These are phyloP conservation scores for Mycena albidolilacea DNA, from an alignment of 768 basidiomycete genomes.

Conservation along the genomic window DNA sequence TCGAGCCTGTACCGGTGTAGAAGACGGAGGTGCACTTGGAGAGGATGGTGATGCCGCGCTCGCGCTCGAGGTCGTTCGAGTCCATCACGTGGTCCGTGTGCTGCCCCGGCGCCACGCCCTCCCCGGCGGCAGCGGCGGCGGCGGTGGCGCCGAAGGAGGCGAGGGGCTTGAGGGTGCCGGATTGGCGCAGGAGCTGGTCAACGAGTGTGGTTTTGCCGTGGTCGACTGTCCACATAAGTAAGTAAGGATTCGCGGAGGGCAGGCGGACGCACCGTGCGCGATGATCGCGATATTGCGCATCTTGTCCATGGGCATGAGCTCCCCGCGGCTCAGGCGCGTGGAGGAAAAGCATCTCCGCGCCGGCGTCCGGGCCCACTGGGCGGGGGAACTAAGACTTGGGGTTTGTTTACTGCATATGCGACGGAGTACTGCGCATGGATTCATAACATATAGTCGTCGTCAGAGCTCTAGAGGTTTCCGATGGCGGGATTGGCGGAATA, in stretches of 20 bases:
- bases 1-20: constrained; percentile 49
- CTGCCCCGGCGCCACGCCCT: constrained; percentile 53
- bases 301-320: constrained; percentile 51
- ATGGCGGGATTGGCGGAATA: too few relatives aligned
- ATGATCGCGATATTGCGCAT: constrained; percentile 64
- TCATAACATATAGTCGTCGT: constrained; percentile 29
- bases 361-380: background rate
- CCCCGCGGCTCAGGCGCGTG: constrained; percentile 16
- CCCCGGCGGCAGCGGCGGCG: constrained; percentile 41
- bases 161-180: constrained; percentile 58
- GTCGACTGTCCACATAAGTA: constrained; percentile 52
- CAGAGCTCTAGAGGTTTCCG: too few relatives aligned
- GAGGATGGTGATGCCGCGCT: constrained; percentile 74
- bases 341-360: constrained; percentile 38
- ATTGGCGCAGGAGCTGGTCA: constrained; percentile 66
- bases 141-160: constrained; percentile 34
- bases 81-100: constrained; percentile 66
- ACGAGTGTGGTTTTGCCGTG: constrained; percentile 70
- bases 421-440: constrained; percentile 30
- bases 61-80: constrained; percentile 69
- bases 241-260: background rate
- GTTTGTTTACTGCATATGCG: constrained; percentile 15
- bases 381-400: background rate
- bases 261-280: constrained; percentile 59
- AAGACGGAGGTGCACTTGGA: constrained; percentile 70